Conservation (phyloP, 2,329 filamentous ascomycete species). For the Aureobasidium zeae region DNA sequence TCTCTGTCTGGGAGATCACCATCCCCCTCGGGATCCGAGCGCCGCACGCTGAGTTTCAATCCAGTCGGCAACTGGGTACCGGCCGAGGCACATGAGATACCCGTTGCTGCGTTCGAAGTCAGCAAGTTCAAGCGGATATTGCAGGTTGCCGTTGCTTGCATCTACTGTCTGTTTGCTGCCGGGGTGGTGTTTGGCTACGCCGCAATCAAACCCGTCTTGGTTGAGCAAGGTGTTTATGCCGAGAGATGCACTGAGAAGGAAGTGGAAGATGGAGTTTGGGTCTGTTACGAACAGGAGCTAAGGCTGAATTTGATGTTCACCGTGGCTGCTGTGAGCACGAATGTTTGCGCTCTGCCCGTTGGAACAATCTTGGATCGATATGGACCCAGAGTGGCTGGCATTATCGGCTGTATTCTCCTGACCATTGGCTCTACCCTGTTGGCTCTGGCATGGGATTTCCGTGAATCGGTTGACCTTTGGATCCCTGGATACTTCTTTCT, state of each 20-base stretch:
- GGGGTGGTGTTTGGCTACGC: conserved; percentile 80
- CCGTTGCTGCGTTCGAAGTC: conserved; percentile 46
- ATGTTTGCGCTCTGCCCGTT: conserved; percentile 75
- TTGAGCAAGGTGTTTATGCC: conserved; percentile 61
- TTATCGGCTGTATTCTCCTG: conserved; percentile 61
- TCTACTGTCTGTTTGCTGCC: conserved; percentile 68
- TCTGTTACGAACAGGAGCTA: conserved; percentile 52
- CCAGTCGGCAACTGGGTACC: conserved; percentile 39
- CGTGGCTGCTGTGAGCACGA: conserved; percentile 76
- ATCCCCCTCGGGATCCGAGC: conserved; percentile 31
- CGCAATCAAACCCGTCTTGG: conserved; percentile 71
- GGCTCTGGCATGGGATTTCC: conserved; percentile 52
- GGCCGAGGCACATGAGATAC: conserved; percentile 28
- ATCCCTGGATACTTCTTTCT: conserved; percentile 43
- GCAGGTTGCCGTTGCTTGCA: conserved; percentile 58
- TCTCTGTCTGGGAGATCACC: neutral
- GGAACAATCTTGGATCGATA: conserved; percentile 76
- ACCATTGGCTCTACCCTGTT: conserved; percentile 62
- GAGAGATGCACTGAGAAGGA: conserved; percentile 51
- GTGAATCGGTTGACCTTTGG: conserved; percentile 56
- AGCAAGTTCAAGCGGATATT: conserved; percentile 46
- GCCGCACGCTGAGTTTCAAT: conserved; percentile 42
- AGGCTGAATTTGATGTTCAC: conserved; percentile 87
- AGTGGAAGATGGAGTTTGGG: conserved; percentile 39
- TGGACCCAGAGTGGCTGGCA: conserved; percentile 66